These are phyloP conservation scores for Fraxinus platypoda DNA, from an alignment of 305 asterid species.

Conservation along the genomic window DNA sequence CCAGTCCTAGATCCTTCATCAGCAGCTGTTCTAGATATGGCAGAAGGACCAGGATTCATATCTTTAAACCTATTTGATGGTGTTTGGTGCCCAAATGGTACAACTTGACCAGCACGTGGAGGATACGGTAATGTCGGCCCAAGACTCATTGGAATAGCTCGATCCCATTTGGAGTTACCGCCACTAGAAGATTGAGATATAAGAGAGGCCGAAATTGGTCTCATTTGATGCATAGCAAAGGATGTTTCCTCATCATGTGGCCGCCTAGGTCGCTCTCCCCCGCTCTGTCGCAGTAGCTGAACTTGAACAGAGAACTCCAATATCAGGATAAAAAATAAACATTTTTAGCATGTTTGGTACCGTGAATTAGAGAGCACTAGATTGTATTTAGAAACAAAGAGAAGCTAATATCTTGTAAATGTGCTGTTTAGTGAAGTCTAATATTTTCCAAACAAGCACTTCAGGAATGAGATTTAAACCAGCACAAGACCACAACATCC, in stretches of 20 bases:
- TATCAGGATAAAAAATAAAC: slow-evolving; percentile 35
- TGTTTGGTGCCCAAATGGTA: slow-evolving; percentile 58
- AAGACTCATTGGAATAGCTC: slow-evolving; percentile 43
- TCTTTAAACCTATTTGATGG: slow-evolving; percentile 64
- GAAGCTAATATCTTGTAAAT: background rate
- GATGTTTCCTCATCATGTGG: slow-evolving; percentile 55
- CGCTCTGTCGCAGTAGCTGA: slow-evolving; percentile 72
- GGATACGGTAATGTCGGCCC: slow-evolving; percentile 61
- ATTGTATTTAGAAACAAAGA: background rate
- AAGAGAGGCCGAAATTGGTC: slow-evolving; percentile 55
- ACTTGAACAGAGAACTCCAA: slow-evolving; percentile 35
- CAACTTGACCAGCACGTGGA: slow-evolving; percentile 62
- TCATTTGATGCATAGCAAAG: slow-evolving; percentile 51
- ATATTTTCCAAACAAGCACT: background rate
- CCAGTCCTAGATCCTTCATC: slow-evolving; percentile 99
- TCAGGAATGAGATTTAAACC: background rate
- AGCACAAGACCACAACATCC: slow-evolving; percentile 4
- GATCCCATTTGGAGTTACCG: slow-evolving; percentile 58
- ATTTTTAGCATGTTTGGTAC: background rate
- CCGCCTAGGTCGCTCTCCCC: slow-evolving; percentile 60
- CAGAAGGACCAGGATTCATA: slow-evolving; percentile 50
- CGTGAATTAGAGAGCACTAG: background rate
- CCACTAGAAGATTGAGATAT: slow-evolving; percentile 54
- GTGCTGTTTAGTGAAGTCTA: background rate
- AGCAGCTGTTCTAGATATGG: slow-evolving; percentile 75